Conservation (phyloP, 495 filamentous ascomycete species). For the Penicillium arizonense region DNA sequence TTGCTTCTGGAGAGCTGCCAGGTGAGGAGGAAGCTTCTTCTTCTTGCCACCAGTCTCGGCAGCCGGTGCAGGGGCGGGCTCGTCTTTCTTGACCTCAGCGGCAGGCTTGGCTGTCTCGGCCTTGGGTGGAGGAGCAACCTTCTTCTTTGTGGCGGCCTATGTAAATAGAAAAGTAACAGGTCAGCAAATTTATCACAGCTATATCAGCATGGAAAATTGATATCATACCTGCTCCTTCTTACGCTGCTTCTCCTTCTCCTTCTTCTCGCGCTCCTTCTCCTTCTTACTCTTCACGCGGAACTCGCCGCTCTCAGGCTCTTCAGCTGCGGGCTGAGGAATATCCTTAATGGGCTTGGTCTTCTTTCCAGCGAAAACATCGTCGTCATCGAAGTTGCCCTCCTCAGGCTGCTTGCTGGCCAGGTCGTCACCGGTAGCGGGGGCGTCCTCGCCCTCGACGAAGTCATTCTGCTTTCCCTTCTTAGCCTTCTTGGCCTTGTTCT, state of each 20-base stretch:
- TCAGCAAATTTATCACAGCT: conserved; percentile 1
- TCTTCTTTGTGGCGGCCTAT: conserved; percentile 65
- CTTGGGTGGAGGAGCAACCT: conserved; percentile 36
- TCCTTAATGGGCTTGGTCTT: conserved; percentile 58
- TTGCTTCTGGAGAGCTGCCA: conserved; percentile 84
- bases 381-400: conserved; percentile 84
- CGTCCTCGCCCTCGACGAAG: conserved; percentile 70
- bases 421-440: conserved; percentile 24
- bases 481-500: conserved; percentile 87
- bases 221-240: conserved; percentile 80
- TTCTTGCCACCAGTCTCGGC: conserved; percentile 66
- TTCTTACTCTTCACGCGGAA: conserved; percentile 87
- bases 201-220: neutral
- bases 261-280: conserved; percentile 93
- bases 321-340: conserved; percentile 39
- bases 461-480: conserved; percentile 85
- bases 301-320: conserved; percentile 56
- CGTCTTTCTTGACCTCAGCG: conserved; percentile 40
- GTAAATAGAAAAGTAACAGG: conserved; percentile 12
- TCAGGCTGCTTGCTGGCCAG: conserved; percentile 71
- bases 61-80: conserved; percentile 41
- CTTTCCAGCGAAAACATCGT: conserved; percentile 71
- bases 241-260: conserved; percentile 87
- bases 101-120: conserved; percentile 35
- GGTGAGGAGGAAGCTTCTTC: conserved; percentile 83